Conservation (phyloP, 2,329 filamentous ascomycete genomes). For the Aspergillus thermomutatus region DNA sequence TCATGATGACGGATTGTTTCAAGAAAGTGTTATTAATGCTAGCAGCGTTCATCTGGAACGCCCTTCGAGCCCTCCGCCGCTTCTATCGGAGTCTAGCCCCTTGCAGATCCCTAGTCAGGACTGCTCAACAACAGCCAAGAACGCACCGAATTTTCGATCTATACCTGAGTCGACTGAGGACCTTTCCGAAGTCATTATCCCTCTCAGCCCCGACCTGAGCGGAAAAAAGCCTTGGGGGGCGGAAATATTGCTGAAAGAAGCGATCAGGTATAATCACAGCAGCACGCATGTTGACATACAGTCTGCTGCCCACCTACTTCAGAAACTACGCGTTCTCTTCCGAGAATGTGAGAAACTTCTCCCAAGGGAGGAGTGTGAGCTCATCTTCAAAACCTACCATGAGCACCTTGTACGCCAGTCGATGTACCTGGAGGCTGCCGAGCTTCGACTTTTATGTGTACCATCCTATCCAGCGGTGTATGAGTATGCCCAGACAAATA, state of each 20-base stretch:
- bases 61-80: constrained; percentile 35
- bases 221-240: constrained; percentile 39
- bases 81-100: constrained; percentile 35
- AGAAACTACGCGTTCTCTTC: constrained; percentile 39
- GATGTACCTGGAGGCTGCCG: constrained; percentile 49
- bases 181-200: constrained; percentile 25
- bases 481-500: constrained; percentile 55
- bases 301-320: constrained; percentile 40
- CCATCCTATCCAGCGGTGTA: constrained; percentile 55
- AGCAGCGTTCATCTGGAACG: constrained; percentile 43
- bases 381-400: constrained; percentile 56
- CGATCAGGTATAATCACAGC: constrained; percentile 39
- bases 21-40: constrained; percentile 21
- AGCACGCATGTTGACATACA: constrained; percentile 38
- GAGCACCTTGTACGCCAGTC: constrained; percentile 48
- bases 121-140: background rate
- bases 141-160: constrained; percentile 2
- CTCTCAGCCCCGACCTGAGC: constrained; percentile 28
- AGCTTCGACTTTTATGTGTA: constrained; percentile 55
- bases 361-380: constrained; percentile 49
- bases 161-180: constrained; percentile 16
- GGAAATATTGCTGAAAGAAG: constrained; percentile 37
- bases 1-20: constrained; percentile 22
- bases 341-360: constrained; percentile 36
- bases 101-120: constrained; percentile 16